Evolutionary conservation across 2,329 filamentous ascomycete genomes (phyloP).

Genomic region (Neofusicoccum laricinum): DNA sequence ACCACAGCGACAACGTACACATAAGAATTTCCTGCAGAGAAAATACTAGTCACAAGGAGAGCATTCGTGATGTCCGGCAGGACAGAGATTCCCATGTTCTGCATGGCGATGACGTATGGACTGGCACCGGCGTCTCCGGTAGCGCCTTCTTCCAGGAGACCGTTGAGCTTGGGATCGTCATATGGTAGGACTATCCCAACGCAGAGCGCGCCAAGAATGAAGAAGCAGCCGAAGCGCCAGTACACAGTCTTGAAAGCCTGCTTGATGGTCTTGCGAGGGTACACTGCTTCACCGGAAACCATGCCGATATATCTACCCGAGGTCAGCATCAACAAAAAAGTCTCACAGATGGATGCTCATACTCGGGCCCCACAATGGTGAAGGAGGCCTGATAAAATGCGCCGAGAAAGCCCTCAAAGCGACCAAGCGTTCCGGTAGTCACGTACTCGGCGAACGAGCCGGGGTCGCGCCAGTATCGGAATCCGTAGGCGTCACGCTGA

Average conservation of each 20-base stretch:
- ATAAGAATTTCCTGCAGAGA: conserved; percentile 51
- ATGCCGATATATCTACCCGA: conserved; percentile 18
- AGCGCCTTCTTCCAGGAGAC: conserved; percentile 24
- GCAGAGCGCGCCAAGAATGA: conserved; percentile 45
- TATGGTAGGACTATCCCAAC: conserved; percentile 47
- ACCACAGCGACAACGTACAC: conserved; percentile 30
- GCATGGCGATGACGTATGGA: conserved; percentile 31
- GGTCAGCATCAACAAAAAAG: neutral
- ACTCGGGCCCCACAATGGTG: conserved; percentile 23
- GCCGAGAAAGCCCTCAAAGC: conserved; percentile 22
- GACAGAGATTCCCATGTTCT: conserved; percentile 31
- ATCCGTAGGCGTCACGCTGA: conserved; percentile 33
- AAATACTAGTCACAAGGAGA: conserved; percentile 43
- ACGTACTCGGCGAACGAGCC: conserved; percentile 27
- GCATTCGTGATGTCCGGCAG: conserved; percentile 28
- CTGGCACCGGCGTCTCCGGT: conserved; percentile 12
- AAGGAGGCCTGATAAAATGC: conserved; percentile 47
- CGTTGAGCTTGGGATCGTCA: conserved; percentile 69
- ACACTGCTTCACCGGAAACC: conserved; percentile 33
- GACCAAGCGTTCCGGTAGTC: conserved; percentile 20
- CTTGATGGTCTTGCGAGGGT: conserved; percentile 39
- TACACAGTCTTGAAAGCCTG: conserved; percentile 49
- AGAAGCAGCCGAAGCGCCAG: conserved; percentile 46
- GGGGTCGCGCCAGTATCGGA: conserved; percentile 30
- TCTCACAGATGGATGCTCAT: neutral